Evolutionary conservation across 331 rosid genomes (phyloP), one percentile per base, ranked within the genome.

Genomic region (Acacia concinna): DNA sequence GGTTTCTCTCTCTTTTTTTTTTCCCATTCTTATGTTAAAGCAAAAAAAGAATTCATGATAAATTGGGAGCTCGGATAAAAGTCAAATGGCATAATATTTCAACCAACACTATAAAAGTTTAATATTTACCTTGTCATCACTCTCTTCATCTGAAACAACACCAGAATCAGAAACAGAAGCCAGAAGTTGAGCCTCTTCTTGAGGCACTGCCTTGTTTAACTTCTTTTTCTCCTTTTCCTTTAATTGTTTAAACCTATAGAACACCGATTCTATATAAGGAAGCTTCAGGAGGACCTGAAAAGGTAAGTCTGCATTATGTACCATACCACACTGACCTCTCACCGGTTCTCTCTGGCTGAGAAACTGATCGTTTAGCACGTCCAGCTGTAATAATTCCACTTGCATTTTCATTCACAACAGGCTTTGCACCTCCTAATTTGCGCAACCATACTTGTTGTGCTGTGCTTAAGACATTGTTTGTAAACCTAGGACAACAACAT

Each of bases 361-460:
- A 89, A 81, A 84, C 87, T 23, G 91, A 85, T 88, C 97, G 87
- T 85, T 89, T 96, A 80, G 99, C 99, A 67, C 90, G 98, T 38
- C 99, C 99, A 71, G 98, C 99, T 23, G 99, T 90, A 78, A 96
- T 96, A 82, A 96, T 96, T 81, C 94, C 98, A 83, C 90, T 70
- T 35, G 92, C 97, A 87, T 90, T 88, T 78, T 93, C 97, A 78
- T 49, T 80, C 47, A 93, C 89, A 74, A 37, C 90, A 73, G 97
- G 99, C 79, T 90, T 93, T 63, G 99, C 99, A 75, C 99, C 99
- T 74, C 99, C 99, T 79, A 91, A 82, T 84, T 89, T 90, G 76
- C 99, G 98, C 73, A 96, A 77, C 99, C 99, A 96, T 84, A 96
- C 89, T 87, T 96, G 99, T 87, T 96, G 98, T 72, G 98, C 97